Evolutionary conservation across 306 rosid species (phyloP).

Genomic region (Vigna nakashimae): DNA sequence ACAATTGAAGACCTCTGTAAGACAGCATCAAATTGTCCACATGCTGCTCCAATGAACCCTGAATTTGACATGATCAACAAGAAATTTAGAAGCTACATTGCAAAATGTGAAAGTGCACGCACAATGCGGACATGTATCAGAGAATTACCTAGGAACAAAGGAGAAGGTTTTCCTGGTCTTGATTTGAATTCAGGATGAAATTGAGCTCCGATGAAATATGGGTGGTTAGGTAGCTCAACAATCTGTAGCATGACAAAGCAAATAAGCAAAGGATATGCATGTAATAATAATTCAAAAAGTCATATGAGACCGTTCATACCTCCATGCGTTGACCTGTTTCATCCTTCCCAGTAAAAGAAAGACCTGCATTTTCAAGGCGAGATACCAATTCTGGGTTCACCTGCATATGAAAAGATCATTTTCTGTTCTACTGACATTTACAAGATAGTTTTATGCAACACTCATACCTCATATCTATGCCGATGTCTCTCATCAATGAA

Average conservation of each 20-base stretch:
- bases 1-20: conserved; percentile 51
- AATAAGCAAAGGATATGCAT: conserved; percentile 7
- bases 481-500: conserved; percentile 87
- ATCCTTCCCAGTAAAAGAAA: conserved; percentile 79
- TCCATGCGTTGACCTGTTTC: conserved; percentile 86
- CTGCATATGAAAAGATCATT: conserved; percentile 53
- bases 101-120: not conserved
- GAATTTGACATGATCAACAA: conserved; percentile 34
- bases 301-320: conserved; percentile 47
- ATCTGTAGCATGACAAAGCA: conserved; percentile 56
- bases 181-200: conserved; percentile 97
- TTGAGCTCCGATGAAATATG: conserved; percentile 87
- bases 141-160: conserved; percentile 77
- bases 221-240: conserved; percentile 86
- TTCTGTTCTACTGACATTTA: conserved; percentile 20
- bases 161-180: conserved; percentile 87
- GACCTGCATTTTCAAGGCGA: conserved; percentile 73
- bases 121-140: not conserved
- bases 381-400: conserved; percentile 81
- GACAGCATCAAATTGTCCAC: conserved; percentile 67
- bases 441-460: conserved; percentile 13
- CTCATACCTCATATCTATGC: conserved; percentile 85
- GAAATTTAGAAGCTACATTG: conserved; percentile 4
- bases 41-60: conserved; percentile 89
- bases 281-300: not conserved